These are phyloP conservation scores for Lentinus brumalis DNA, from an alignment of 768 basidiomycete genomes.

Conservation along the genomic window DNA sequence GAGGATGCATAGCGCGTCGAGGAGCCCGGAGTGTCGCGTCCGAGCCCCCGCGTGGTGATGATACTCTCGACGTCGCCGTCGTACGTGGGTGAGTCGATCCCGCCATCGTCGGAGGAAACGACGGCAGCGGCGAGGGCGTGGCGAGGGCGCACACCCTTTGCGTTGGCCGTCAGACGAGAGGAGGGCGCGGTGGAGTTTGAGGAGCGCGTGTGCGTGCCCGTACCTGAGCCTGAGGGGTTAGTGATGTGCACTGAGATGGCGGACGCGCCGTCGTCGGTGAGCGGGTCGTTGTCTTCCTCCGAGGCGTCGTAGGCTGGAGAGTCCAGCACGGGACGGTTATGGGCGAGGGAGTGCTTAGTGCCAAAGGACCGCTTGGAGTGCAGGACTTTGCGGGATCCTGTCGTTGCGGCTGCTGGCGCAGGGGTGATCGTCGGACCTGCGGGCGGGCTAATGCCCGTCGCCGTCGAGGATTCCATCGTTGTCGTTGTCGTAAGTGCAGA, in stretches of 20 bases:
- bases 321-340: conserved; percentile 24
- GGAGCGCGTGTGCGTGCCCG: conserved; percentile 14
- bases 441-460: neutral
- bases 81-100: conserved; percentile 85
- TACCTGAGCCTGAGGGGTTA: conserved; percentile 14
- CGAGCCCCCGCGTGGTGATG: conserved; percentile 54
- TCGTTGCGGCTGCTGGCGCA: neutral
- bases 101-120: conserved; percentile 72
- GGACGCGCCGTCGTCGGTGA: conserved; percentile 71
- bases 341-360: conserved; percentile 32
- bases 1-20: conserved; percentile 26
- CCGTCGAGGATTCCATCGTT: neutral
- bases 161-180: conserved; percentile 1
- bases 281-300: conserved; percentile 86
- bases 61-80: conserved; percentile 88
- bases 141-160: conserved; percentile 16
- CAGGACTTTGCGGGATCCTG: conserved; percentile 24
- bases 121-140: conserved; percentile 24
- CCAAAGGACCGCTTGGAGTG: conserved; percentile 67
- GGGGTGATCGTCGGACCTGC: neutral
- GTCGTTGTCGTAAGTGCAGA: neutral
- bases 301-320: conserved; percentile 50
- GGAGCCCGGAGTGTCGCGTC: conserved; percentile 26
- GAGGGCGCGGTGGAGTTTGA: conserved; percentile 25
- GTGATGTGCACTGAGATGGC: conserved; percentile 47